Percentiles rank a stretch among this genome's conserved stretches.
phyloP scores from a whole-genome alignment of 371 early-diverging fungal species.

The Hamiltosporidium magnivora region DNA sequence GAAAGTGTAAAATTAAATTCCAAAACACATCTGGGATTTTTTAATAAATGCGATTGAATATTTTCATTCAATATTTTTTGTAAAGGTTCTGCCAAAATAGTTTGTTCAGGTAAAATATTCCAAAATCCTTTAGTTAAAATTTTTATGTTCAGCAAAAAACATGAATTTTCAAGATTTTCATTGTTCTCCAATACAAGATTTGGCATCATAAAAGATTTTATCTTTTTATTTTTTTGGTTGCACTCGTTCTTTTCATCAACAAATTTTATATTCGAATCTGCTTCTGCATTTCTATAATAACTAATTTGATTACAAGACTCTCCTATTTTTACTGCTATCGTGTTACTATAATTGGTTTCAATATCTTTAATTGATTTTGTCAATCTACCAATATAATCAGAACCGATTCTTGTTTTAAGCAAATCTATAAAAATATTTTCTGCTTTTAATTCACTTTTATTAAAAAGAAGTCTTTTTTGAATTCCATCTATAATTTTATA shows the following conservation, averaged over 20 bases:
- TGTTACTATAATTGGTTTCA: neutral
- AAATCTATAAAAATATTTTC: neutral
- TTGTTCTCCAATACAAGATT: no score
- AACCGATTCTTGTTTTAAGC: neutral
- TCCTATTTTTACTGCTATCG: neutral
- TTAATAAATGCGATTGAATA: neutral
- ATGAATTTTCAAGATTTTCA: no score
- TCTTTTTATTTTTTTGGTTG: no score
- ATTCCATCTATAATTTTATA: neutral
- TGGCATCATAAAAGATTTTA: no score
- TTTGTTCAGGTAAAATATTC: slow-evolving; percentile 8
- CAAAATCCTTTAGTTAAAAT: slow-evolving; percentile 19
- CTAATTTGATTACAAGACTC: neutral
- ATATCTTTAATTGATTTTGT: neutral
- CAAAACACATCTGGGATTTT: slow-evolving; percentile 8
- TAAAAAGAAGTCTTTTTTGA: neutral
- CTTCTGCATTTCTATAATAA: no score
- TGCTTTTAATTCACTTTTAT: neutral
- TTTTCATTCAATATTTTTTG: neutral
- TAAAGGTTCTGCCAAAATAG: slow-evolving; percentile 1
- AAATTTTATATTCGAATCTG: no score
- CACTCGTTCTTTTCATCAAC: no score
- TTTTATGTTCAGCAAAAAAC: neutral
- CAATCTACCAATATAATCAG: neutral
- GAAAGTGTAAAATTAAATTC: slow-evolving; percentile 11